Evolutionary conservation across 1,284 basidiomycete species (phyloP).

Genomic region (Malassezia japonica): DNA sequence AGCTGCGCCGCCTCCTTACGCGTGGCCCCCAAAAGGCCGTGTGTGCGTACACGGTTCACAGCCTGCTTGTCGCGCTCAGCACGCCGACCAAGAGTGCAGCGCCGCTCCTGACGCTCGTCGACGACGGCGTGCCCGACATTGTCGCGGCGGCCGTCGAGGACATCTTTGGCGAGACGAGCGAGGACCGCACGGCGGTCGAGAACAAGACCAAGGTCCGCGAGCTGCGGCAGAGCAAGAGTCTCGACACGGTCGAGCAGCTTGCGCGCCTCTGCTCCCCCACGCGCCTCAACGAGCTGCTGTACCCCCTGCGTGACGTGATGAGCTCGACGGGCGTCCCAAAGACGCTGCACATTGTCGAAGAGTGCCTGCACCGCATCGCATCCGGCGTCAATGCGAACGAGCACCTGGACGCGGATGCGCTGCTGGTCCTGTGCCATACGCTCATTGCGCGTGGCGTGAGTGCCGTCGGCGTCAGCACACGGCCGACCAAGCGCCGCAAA

Average conservation of each 20-base stretch:
- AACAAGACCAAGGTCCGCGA: constrained; percentile 68
- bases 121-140: constrained; percentile 64
- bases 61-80: constrained; percentile 61
- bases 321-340: constrained; percentile 72
- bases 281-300: constrained; percentile 64
- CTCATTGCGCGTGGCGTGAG: constrained; percentile 80
- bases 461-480: constrained; percentile 51
- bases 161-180: constrained; percentile 84
- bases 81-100: constrained; percentile 54
- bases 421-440: constrained; percentile 76
- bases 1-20: constrained; percentile 69
- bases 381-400: constrained; percentile 75
- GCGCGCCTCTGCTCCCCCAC: constrained; percentile 30
- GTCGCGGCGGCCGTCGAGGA: constrained; percentile 82
- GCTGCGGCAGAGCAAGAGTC: constrained; percentile 43
- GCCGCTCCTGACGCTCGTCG: constrained; percentile 52
- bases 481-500: constrained; percentile 2
- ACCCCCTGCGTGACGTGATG: constrained; percentile 75
- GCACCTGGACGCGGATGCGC: constrained; percentile 61
- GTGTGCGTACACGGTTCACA: constrained; percentile 73
- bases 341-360: constrained; percentile 76
- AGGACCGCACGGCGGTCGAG: constrained; percentile 76
- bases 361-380: constrained; percentile 72
- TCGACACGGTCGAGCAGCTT: constrained; percentile 45
- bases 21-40: constrained; percentile 92